Base-by-base conservation (phyloP, 2,329 filamentous ascomycete genomes). In the Thielaviopsis ethacetica region DNA sequence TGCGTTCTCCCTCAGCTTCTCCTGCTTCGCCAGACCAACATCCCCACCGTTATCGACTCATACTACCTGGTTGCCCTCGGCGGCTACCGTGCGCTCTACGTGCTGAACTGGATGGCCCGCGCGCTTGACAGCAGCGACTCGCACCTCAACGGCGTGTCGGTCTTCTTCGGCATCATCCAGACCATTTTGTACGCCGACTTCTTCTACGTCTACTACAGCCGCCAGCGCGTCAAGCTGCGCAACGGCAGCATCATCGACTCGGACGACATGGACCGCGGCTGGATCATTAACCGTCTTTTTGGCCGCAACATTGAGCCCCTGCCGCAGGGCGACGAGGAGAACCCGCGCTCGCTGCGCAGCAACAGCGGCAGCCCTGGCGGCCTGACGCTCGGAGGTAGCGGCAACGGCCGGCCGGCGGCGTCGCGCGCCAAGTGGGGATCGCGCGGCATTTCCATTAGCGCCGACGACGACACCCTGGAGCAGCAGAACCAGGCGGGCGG, bases 21-120 rank as follows among this genome's bases (percentile, higher is more conserved):
- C 5, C 83, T 96, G 51, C 82, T 97, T 15, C 87, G 91, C 61
- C 90, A 96, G 71, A 96, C 91, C n/a, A 90, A 84, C 26, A 89
- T 96, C 0, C 91, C 91, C 0, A 97, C 91, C 54, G 91, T 96
- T 53, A 91, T 97, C 72, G 88, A 95, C 70, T 95, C 88, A n/a
- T 95, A 87, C 73, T 97, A 97, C 71, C 86, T 97, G 59, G 76
- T 93, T 55, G 83, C 89, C 0, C 80, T 96, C 1, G 91, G 91
- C 41, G 85, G 85, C 13, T 97, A 96, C 73, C 87, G 91, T 60
- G 87, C 77, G 54, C 81, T 96, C 62, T 96, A 97, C 72, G 84
- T 95, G 62, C 71, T 95, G 54, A 96, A 95, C 70, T 97, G 91
- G 91, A 84, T 96, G 65, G 73, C 81, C 62, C 82, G 87, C 34